Percentiles rank a stretch among this genome's conserved stretches.
phyloP scores from a whole-genome alignment of 78 protist genomes.

The Carpediemonas membranifera region DNA sequence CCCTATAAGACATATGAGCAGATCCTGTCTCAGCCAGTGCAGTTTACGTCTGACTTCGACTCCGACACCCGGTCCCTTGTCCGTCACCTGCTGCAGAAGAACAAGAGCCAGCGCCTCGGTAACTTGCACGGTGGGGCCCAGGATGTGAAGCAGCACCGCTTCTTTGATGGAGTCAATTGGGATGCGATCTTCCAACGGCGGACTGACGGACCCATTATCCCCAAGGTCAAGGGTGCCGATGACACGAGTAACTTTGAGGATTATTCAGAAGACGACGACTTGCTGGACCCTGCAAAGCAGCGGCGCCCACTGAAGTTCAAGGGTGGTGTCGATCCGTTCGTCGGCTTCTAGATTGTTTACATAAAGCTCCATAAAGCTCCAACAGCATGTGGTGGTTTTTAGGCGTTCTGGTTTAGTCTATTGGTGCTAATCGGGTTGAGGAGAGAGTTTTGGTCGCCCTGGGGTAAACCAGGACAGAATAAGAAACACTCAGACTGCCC shows the following conservation, averaged over 20 bases:
- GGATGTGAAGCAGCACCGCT: slow-evolving; percentile 75
- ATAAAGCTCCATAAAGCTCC: too few species aligned
- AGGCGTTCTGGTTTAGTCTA: too few species aligned
- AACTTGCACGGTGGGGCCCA: slow-evolving; percentile 62
- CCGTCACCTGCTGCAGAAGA: slow-evolving; percentile 54
- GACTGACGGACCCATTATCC: not conserved
- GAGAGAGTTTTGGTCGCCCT: too few species aligned
- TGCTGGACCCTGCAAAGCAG: not conserved
- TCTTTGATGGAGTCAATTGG: slow-evolving; percentile 73
- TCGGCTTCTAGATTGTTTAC: too few species aligned
- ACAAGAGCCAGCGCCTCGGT: slow-evolving; percentile 77
- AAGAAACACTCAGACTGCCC: too few species aligned
- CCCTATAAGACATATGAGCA: slow-evolving; percentile 70
- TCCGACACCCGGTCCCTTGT: slow-evolving; percentile 64
- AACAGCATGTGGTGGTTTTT: too few species aligned
- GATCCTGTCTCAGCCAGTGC: slow-evolving; percentile 58
- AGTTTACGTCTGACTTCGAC: slow-evolving; percentile 71
- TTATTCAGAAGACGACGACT: slow-evolving; percentile 9
- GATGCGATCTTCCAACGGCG: slow-evolving; percentile 2
- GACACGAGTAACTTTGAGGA: not conserved
- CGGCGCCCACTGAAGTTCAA: too few species aligned
- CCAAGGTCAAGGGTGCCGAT: not conserved
- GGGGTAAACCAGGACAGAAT: too few species aligned
- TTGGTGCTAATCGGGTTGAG: too few species aligned
- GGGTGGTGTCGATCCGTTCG: too few species aligned